Percentiles rank a stretch among this genome's conserved stretches.
phyloP scores from a whole-genome alignment of 169 alveolate species.

The Eimeria praecox region DNA sequence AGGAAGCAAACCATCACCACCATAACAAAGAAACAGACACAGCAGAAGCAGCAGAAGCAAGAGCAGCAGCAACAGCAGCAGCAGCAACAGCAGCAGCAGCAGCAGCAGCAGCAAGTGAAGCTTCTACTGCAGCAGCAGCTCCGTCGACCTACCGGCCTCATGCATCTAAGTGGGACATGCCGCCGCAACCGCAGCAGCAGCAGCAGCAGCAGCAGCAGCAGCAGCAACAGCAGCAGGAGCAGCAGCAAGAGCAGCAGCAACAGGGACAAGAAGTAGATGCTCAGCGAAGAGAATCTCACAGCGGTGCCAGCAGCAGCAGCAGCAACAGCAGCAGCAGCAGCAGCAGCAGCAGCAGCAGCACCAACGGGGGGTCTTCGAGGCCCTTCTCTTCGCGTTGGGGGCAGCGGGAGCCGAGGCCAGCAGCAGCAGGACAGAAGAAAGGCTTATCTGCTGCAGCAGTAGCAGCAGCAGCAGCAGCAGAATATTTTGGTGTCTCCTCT shows the following conservation, averaged over 20 bases:
- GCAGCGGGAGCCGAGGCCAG: slow-evolving; percentile 2
- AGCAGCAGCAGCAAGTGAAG: background rate
- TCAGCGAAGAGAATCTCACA: background rate
- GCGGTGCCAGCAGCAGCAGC: background rate
- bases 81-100: slow-evolving; percentile 21
- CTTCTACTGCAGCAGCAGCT: slow-evolving; percentile 3
- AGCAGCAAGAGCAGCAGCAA: slow-evolving; percentile 31
- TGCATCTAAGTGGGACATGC: slow-evolving; percentile 27
- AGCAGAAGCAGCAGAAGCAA: slow-evolving; percentile 6
- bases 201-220: slow-evolving; percentile 47
- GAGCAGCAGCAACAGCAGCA: background rate
- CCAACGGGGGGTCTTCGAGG: background rate
- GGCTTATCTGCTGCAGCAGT: slow-evolving; percentile 33
- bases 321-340: slow-evolving; percentile 26
- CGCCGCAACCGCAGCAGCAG: slow-evolving; percentile 47
- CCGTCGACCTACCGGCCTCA: background rate
- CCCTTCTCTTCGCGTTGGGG: slow-evolving; percentile 4
- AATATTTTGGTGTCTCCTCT: background rate
- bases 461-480: slow-evolving; percentile 51
- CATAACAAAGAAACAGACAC: too few relatives aligned
- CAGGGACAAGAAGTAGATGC: background rate
- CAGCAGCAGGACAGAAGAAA: background rate
- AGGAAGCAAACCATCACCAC: too few relatives aligned
- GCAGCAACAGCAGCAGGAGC: slow-evolving; percentile 45
- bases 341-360: background rate